Conservation (phyloP, 805 yeast genomes). For the Spathaspora girioi region DNA sequence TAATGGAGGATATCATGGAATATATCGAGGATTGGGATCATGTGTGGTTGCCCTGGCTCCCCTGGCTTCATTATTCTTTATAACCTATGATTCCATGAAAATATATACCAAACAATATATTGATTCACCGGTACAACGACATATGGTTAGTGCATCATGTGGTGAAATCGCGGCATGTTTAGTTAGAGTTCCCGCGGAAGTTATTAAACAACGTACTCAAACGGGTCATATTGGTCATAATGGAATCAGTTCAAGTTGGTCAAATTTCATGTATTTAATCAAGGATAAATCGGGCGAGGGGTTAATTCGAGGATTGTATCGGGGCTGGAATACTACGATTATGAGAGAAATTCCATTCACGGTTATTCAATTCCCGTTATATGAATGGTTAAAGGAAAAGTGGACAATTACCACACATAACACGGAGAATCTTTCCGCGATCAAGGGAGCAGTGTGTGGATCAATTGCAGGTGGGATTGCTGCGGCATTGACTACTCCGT, state of each 20-base stretch:
- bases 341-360: constrained; percentile 97
- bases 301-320: constrained; percentile 67
- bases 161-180: constrained; percentile 94
- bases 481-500: constrained; percentile 77
- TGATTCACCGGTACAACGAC: constrained; percentile 41
- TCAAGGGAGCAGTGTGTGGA: constrained; percentile 82
- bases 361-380: constrained; percentile 89
- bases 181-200: constrained; percentile 96
- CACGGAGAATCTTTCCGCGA: constrained; percentile 47
- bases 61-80: constrained; percentile 42
- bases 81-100: constrained; percentile 81
- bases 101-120: constrained; percentile 26
- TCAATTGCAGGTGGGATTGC: constrained; percentile 80
- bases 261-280: constrained; percentile 61
- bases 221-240: constrained; percentile 33
- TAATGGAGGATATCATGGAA: constrained; percentile 92
- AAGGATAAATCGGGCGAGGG: constrained; percentile 76
- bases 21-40: constrained; percentile 89
- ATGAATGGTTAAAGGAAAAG: constrained; percentile 70
- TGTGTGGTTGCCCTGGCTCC: constrained; percentile 96
- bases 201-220: constrained; percentile 92
- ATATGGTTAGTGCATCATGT: constrained; percentile 82
- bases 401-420: constrained; percentile 39
- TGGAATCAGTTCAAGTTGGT: constrained; percentile 53
- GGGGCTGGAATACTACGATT: constrained; percentile 92